These are phyloP conservation scores for Sclerotinia minor DNA, from an alignment of 2,329 filamentous ascomycete genomes.

Conservation along the genomic window DNA sequence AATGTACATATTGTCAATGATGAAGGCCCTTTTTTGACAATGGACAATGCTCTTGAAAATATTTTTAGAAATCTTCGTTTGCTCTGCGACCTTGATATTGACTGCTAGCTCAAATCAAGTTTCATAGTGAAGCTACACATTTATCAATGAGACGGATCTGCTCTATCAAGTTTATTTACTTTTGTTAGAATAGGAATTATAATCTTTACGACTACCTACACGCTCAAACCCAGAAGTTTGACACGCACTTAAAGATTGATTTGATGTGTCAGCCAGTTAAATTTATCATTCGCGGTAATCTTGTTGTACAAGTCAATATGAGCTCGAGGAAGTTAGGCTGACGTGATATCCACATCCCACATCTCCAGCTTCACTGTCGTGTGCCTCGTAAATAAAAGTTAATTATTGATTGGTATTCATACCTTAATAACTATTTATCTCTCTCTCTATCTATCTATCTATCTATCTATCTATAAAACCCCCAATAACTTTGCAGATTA, in stretches of 20 bases:
- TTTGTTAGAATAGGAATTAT: not conserved
- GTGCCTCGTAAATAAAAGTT: no score
- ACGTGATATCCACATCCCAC: not conserved
- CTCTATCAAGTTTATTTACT: not conserved
- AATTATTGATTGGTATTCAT: no score
- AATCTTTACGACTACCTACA: no score
- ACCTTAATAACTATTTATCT: no score
- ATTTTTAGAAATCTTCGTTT: not conserved
- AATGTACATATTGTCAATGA: not conserved
- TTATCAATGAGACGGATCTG: not conserved
- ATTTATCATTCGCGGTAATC: not conserved
- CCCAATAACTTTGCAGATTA: not conserved
- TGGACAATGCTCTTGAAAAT: not conserved
- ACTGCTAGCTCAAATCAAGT: no score
- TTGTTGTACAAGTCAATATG: no score
- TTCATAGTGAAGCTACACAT: not conserved
- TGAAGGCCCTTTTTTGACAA: no score
- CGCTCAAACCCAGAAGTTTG: not conserved
- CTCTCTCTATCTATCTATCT: no score
- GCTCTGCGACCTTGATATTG: not conserved
- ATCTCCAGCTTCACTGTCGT: not conserved
- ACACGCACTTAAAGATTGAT: not conserved
- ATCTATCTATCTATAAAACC: not conserved
- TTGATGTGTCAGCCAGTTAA: not conserved
- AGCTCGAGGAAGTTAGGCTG: rapidly evolving